A percentile compares a stretch with the other conserved stretches of the same genome.
Conservation (phyloP, 805 yeast species). For the Candida saitoana region DNA sequence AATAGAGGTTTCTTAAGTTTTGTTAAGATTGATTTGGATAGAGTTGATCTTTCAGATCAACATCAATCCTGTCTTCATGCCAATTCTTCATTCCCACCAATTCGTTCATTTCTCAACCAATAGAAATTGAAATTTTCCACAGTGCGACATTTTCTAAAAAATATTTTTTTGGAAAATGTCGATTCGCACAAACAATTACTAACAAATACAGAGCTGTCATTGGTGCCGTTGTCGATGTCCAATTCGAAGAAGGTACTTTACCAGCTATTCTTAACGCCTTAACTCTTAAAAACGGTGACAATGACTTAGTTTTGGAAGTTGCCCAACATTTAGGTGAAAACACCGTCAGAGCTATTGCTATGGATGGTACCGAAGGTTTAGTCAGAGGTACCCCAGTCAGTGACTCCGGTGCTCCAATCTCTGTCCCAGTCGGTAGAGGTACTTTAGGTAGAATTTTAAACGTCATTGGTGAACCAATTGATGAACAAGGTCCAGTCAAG, state of each 20-base stretch:
- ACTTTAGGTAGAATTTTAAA: constrained; percentile 98
- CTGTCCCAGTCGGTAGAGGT: constrained; percentile 99
- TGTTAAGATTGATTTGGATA: no score
- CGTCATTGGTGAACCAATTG: constrained; percentile 99
- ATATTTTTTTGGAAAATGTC: neutral
- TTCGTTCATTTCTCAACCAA: neutral
- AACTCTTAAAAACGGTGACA: constrained; percentile 72
- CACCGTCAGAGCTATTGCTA: constrained; percentile 99
- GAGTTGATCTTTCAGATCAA: no score
- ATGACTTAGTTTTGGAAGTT: constrained; percentile 92
- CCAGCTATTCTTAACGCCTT: constrained; percentile 98
- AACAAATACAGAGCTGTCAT: constrained; percentile 91
- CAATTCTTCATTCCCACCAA: no score
- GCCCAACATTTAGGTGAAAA: constrained; percentile 99
- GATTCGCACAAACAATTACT: no score
- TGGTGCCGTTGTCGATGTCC: constrained; percentile 99
- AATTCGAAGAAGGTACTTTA: constrained; percentile 94
- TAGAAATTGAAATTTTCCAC: neutral
- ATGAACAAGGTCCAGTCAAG: constrained; percentile 98
- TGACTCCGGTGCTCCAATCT: constrained; percentile 98
- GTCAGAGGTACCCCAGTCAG: constrained; percentile 90
- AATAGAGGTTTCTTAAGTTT: no score
- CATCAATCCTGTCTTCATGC: no score
- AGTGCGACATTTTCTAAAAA: neutral
- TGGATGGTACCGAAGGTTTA: constrained; percentile 99